Percentiles rank a stretch among this genome's conserved stretches.
These are phyloP conservation scores for Diaporthe humulicola DNA, from an alignment of 2,329 filamentous ascomycete species.

Conservation along the genomic window DNA sequence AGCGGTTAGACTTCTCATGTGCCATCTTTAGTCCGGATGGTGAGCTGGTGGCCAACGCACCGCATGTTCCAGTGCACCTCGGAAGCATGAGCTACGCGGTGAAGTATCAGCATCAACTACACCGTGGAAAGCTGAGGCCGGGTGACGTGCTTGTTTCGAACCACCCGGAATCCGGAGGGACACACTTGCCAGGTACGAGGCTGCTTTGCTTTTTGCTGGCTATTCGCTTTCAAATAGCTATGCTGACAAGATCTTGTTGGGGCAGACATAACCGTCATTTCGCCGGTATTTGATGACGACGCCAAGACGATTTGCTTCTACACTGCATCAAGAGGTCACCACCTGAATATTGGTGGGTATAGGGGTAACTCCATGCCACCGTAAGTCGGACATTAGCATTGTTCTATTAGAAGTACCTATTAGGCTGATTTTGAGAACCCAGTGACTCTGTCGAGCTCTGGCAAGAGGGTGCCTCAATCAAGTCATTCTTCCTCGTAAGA, in stretches of 20 bases:
- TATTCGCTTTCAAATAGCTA: neutral
- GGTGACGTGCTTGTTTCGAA: constrained; percentile 57
- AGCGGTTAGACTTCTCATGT: constrained; percentile 58
- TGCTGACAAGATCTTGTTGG: neutral
- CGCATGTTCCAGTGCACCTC: constrained; percentile 57
- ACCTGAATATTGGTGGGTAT: constrained; percentile 54
- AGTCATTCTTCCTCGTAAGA: constrained; percentile 54
- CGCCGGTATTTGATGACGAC: constrained; percentile 51
- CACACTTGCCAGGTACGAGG: constrained; percentile 49
- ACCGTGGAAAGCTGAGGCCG: constrained; percentile 49
- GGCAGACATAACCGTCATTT: constrained; percentile 55
- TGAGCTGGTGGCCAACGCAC: constrained; percentile 57
- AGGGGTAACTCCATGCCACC: constrained; percentile 57
- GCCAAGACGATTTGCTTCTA: constrained; percentile 51
- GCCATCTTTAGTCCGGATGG: constrained; percentile 57
- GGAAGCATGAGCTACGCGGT: constrained; percentile 59
- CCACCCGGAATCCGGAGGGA: constrained; percentile 55
- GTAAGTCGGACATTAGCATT: neutral
- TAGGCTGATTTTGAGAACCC: neutral
- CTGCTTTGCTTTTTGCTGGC: neutral
- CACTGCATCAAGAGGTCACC: constrained; percentile 55
- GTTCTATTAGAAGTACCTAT: neutral
- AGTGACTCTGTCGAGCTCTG: constrained; percentile 54
- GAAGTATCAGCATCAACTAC: constrained; percentile 52
- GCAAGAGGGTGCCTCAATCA: constrained; percentile 59